Evolutionary conservation across 345 rosid species (phyloP), one percentile per base, ranked within the genome.

Genomic region (Firmiana major): DNA sequence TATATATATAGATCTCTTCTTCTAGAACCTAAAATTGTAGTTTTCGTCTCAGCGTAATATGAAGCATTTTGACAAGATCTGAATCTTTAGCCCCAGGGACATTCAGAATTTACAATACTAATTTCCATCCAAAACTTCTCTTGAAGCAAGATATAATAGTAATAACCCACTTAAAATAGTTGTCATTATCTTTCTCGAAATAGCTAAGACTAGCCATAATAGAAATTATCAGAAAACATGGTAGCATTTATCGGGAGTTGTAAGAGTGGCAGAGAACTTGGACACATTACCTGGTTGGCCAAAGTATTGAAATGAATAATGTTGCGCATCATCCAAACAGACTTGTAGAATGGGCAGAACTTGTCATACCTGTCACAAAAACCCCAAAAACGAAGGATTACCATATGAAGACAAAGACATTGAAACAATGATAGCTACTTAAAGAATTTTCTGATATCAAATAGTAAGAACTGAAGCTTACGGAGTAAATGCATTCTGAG

Each of bases 261-360:
- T 21, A 51, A 1, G 46, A n/a, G 64, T 21, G 64, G 42, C 19
- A 11, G 45, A 59, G 7, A 43, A 24, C n/a, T 2, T 38, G 28
- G 58, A 21, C 0, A 45, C 65, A 12, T 21, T 86, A 97, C 99
- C 98, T 97, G 99, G 74, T 97, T 97, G 83, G 99, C 97, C 89
- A 97, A 84, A 84, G 90, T 90, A 87, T 81, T 92, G 88, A 89
- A 97, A 86, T 97, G 99, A 75, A 97, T 89, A 38, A 97, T 97
- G 88, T 97, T 97, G 83, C 98, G 99, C 99, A 97, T 97, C 99
- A 97, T 91, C 99, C 99, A 97, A 67, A 97, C 96, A 28, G 98
- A 94, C 85, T 97, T 97, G 96, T 94, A 97, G 87, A 97, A 97
- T 43, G 99, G 99, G 78, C 99, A 97, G 88, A 85, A 97, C 71